Evolutionary conservation across 1,284 basidiomycete genomes (phyloP), one percentile per base, ranked within the genome.

Genomic region (Golubevia sp.): DNA sequence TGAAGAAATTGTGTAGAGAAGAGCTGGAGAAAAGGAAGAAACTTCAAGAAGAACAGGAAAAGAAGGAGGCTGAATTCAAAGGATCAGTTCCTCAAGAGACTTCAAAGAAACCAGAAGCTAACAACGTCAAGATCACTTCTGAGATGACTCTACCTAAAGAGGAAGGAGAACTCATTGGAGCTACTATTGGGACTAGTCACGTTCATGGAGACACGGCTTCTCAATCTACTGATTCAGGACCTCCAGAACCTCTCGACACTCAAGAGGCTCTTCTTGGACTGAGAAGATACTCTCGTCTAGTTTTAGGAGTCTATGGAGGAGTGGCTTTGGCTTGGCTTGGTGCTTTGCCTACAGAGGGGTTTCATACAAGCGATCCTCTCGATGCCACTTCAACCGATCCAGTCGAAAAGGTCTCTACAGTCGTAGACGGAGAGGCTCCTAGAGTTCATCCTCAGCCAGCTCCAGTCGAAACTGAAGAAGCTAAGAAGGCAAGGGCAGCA

Each of bases 231-330:
- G 48, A 55, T 26, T 55, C 26, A 5, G 54, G 7, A 15, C 49
- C 11, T n/a, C 27, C 62, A 20, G 27, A 56, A 20, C 66, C 73
- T 0, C 64, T 77, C 5, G 66, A 68, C 1, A 65, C 71, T 49
- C 61, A 60, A 1, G 68, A 76, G 52, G 75, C 75, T 2, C 56
- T 78, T 7, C 67, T 65, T 20, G 68, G 71, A 18, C 55, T 78
- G 38, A 69, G 68, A 27, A 64, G 71, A 20, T 76, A 79, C 59
- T 74, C 75, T 0, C 70, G 70, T 55, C 66, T 79, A 48, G 74
- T 79, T 11, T 62, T 79, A 2, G 76, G 73, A 44, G 71, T 76
- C 3, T 79, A 79, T 49, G 76, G 76, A 2, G 76, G 76, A 4
- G 57, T 74, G 27, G 74, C 73, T 0, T 60, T 77, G 13, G 70